Percentiles rank a stretch among this genome's conserved stretches.
Evolutionary conservation across 768 basidiomycete species (phyloP).

Genomic region (Clathrus columnatus): DNA sequence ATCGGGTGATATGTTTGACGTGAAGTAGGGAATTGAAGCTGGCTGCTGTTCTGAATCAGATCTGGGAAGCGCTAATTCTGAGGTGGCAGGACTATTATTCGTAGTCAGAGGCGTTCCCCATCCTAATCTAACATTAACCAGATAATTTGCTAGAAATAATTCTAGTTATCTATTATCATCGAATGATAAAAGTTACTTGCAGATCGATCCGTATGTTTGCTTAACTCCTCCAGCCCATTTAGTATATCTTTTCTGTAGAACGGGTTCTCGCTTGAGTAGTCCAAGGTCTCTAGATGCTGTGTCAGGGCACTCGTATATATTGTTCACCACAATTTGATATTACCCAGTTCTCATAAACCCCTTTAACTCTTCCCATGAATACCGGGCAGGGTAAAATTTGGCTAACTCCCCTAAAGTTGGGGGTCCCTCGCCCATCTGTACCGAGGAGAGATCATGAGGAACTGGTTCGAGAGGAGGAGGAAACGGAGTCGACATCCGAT

Average conservation of each 20-base stretch:
- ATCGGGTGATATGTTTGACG: constrained; percentile 46
- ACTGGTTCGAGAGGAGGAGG: constrained; percentile 3
- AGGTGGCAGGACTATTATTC: constrained; percentile 1
- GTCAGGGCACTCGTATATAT: not conserved
- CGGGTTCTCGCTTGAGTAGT: constrained; percentile 63
- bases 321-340: constrained; percentile 6
- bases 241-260: constrained; percentile 59
- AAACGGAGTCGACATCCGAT: constrained; percentile 2
- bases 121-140: constrained; percentile 57
- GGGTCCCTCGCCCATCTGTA: constrained; percentile 31
- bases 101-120: constrained; percentile 42
- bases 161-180: not conserved
- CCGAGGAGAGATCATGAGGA: constrained; percentile 1
- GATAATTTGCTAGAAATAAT: constrained; percentile 49
- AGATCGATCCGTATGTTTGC: constrained; percentile 53
- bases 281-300: constrained; percentile 58
- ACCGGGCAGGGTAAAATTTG: constrained; percentile 61
- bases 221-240: constrained; percentile 48
- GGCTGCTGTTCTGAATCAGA: not conserved
- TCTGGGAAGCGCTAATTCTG: constrained; percentile 4
- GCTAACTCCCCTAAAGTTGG: constrained; percentile 63
- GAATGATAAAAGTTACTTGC: constrained; percentile 26
- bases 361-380: constrained; percentile 70
- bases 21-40: constrained; percentile 49
- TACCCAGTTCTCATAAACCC: constrained; percentile 75